Conservation (phyloP, 495 filamentous ascomycete species). For the Penicillium arizonense region DNA sequence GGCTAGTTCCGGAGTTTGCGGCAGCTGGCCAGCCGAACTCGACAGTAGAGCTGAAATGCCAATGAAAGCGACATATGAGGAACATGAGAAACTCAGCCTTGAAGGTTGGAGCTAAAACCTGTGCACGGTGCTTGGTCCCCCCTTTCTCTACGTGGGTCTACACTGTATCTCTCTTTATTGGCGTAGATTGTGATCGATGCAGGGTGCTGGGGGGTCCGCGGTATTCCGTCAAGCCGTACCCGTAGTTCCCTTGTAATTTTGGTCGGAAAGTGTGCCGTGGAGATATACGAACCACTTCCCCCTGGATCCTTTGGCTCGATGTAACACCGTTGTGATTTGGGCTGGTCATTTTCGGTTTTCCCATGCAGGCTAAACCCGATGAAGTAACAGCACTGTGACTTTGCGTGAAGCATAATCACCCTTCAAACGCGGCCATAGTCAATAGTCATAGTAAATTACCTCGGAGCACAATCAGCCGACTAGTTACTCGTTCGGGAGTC, state of each 20-base stretch:
- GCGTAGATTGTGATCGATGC: slow-evolving; percentile 35
- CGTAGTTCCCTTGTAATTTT: slow-evolving; percentile 10
- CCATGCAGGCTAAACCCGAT: slow-evolving; percentile 1
- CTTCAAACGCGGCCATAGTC: no score
- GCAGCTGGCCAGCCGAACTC: background rate
- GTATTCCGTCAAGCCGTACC: slow-evolving; percentile 25
- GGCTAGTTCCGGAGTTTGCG: slow-evolving; percentile 14
- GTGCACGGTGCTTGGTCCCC: slow-evolving; percentile 14
- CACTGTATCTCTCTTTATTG: slow-evolving; percentile 16
- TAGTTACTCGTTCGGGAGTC: no score
- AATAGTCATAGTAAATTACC: no score
- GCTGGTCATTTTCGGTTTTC: background rate
- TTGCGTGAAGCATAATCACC: background rate
- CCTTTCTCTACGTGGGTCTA: background rate
- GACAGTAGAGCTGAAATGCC: background rate
- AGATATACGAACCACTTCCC: background rate
- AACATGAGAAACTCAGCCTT: slow-evolving; percentile 17
- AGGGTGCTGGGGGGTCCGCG: slow-evolving; percentile 31
- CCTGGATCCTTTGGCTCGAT: background rate
- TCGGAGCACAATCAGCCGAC: no score
- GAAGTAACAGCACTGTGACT: background rate
- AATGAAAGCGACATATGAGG: slow-evolving; percentile 1
- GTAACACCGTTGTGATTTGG: slow-evolving; percentile 6
- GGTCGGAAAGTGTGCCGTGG: slow-evolving; percentile 1
- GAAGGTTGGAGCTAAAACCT: slow-evolving; percentile 26